A percentile compares a stretch with the other conserved stretches of the same genome.
These are phyloP conservation scores for Glycyrrhiza uralensis DNA, from an alignment of 306 rosid genomes.

Conservation along the genomic window DNA sequence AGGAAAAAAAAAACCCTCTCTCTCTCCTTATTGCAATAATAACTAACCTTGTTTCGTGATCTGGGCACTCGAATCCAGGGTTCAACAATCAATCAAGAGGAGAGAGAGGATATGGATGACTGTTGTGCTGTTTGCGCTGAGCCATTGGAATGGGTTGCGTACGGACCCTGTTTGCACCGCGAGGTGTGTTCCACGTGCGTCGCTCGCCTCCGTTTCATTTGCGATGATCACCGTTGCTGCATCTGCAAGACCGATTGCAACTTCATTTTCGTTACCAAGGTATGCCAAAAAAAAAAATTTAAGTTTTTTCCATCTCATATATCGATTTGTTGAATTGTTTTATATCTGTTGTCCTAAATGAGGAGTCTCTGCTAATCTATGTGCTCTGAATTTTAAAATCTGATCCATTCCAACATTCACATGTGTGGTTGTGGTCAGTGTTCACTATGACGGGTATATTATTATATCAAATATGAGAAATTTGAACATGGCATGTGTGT, in stretches of 20 bases:
- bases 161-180: constrained; percentile 85
- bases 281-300: neutral
- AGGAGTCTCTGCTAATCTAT: neutral
- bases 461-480: neutral
- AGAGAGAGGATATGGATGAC: constrained; percentile 60
- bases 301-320: neutral
- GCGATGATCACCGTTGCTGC: constrained; percentile 84
- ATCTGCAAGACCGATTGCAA: constrained; percentile 81
- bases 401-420: neutral
- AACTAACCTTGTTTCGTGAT: neutral
- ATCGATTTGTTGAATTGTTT: neutral
- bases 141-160: constrained; percentile 89
- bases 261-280: constrained; percentile 80
- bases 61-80: constrained; percentile 23
- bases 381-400: neutral
- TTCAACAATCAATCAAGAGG: constrained; percentile 8
- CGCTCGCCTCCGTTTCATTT: constrained; percentile 91
- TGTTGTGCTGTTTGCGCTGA: constrained; percentile 98
- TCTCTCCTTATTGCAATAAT: neutral
- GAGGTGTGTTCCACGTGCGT: constrained; percentile 98
- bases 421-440: neutral
- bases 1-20: neutral
- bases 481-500: neutral
- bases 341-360: neutral
- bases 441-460: neutral